Conservation (phyloP, 345 rosid genomes). For the Populus deltoides region DNA sequence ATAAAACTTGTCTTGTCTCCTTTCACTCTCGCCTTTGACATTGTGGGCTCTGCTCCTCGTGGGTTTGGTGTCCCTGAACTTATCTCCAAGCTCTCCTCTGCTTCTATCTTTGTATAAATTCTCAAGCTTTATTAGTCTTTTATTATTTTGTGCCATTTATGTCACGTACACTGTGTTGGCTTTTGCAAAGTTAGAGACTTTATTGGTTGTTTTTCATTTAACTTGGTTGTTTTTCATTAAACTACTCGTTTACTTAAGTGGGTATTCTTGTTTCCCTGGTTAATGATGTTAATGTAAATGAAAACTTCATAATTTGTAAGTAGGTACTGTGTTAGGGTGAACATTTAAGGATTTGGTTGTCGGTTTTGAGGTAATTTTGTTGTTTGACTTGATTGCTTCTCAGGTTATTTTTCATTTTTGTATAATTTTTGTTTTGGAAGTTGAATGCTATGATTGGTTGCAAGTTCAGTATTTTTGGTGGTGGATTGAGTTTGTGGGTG, state of each 20-base stretch:
- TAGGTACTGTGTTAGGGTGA: background rate
- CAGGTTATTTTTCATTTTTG: too few relatives aligned
- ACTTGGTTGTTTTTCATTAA: background rate
- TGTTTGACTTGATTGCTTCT: too few relatives aligned
- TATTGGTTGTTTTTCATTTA: background rate
- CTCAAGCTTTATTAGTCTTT: background rate
- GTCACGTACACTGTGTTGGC: background rate
- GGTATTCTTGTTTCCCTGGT: background rate
- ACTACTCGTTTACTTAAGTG: background rate
- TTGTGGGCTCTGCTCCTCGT: conserved; percentile 91
- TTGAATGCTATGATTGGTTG: too few relatives aligned
- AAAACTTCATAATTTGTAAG: background rate
- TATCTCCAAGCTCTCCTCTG: conserved; percentile 65
- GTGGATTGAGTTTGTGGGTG: too few relatives aligned
- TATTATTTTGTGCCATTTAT: background rate
- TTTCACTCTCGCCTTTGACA: conserved; percentile 77
- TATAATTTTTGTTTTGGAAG: too few relatives aligned
- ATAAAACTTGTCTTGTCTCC: conserved; percentile 73
- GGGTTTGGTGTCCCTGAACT: conserved; percentile 87
- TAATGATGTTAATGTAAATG: background rate
- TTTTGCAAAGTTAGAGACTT: background rate
- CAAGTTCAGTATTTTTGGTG: too few relatives aligned
- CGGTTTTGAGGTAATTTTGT: too few relatives aligned
- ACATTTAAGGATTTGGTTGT: background rate
- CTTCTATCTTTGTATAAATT: conserved; percentile 67